Conservation (phyloP, 1,139 yeast species). For the Neolecta irregularis region DNA sequence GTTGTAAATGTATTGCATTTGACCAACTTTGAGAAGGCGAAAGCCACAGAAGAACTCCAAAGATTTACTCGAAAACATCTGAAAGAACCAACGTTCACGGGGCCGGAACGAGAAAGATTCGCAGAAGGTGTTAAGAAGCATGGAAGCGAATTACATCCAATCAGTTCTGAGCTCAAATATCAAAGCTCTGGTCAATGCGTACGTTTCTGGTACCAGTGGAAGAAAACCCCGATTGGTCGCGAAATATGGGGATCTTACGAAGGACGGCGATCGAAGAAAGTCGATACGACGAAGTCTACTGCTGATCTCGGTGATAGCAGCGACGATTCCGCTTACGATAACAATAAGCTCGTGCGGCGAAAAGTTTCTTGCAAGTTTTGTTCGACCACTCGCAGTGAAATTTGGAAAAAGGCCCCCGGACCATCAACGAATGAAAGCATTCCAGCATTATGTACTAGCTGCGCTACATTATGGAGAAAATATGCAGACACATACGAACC, state of each 20-base stretch:
- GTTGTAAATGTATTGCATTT: conserved; percentile 42
- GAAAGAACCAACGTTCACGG: conserved; percentile 58
- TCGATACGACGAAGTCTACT: conserved; percentile 21
- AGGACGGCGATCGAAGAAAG: conserved; percentile 47
- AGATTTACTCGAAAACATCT: conserved; percentile 42
- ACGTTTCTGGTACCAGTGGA: conserved; percentile 78
- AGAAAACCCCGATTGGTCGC: conserved; percentile 63
- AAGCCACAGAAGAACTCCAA: conserved; percentile 20
- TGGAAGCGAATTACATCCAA: conserved; percentile 73
- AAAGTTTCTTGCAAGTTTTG: conserved; percentile 52
- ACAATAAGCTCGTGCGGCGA: conserved; percentile 32
- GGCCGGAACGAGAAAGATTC: conserved; percentile 49
- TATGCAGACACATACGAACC: conserved; percentile 85
- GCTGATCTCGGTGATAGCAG: conserved; percentile 46
- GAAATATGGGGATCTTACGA: conserved; percentile 70
- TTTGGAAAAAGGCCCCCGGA: conserved; percentile 67
- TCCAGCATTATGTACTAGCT: conserved; percentile 60
- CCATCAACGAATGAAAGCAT: conserved; percentile 27
- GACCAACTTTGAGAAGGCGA: conserved; percentile 27
- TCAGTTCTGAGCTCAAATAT: conserved; percentile 48
- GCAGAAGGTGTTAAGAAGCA: conserved; percentile 58
- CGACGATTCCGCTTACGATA: conserved; percentile 57
- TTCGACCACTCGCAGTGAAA: conserved; percentile 34
- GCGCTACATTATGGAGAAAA: conserved; percentile 83
- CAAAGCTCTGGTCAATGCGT: conserved; percentile 68